Evolutionary conservation across 495 filamentous ascomycete genomes (phyloP).

Genomic region (Pyrenopolyporus hunteri): DNA sequence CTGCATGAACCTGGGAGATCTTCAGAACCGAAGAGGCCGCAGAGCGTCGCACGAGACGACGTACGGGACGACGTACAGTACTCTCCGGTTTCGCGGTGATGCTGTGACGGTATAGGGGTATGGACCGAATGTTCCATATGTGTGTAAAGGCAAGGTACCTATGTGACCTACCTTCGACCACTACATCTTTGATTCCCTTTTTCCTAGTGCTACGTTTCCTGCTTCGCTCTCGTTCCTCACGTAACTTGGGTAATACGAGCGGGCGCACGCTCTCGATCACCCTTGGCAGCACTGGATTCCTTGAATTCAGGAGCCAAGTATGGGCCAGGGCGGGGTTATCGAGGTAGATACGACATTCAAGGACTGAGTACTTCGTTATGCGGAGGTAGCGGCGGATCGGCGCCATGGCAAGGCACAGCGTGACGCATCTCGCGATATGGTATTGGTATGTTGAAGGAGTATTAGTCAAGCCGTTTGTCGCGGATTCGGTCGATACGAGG

Average conservation of each 20-base stretch:
- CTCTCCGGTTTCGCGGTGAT: too few species aligned
- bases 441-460: neutral
- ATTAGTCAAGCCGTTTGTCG: neutral
- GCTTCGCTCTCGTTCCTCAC: constrained; percentile 80
- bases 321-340: constrained; percentile 81
- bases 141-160: too few species aligned
- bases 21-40: constrained; percentile 2
- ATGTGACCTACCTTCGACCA: constrained; percentile 69
- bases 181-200: constrained; percentile 85
- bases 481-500: too few species aligned
- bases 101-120: too few species aligned
- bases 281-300: constrained; percentile 74
- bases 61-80: too few species aligned
- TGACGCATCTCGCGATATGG: constrained; percentile 26
- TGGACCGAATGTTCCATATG: too few species aligned
- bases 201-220: constrained; percentile 65
- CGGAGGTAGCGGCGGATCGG: constrained; percentile 83
- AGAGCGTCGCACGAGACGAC: constrained; percentile 18
- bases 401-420: constrained; percentile 62
- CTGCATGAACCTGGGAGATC: constrained; percentile 26
- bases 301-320: constrained; percentile 79
- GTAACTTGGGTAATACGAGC: constrained; percentile 84
- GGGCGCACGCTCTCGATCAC: constrained; percentile 85
- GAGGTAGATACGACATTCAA: constrained; percentile 94
- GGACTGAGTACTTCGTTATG: constrained; percentile 85